Base-by-base conservation (phyloP, 2,329 filamentous ascomycete species). In the Venturia oleaginea region DNA sequence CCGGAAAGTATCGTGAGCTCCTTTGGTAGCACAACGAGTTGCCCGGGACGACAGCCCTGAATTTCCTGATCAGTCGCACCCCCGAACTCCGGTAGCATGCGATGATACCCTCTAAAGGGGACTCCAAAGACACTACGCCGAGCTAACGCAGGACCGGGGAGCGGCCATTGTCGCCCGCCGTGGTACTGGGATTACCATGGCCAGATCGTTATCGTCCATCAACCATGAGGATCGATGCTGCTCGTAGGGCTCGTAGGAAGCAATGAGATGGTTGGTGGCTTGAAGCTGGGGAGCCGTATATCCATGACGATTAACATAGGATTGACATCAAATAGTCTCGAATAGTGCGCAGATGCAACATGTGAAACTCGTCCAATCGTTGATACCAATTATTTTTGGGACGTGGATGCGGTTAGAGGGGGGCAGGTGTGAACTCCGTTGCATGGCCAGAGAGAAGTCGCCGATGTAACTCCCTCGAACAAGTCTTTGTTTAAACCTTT, bases 361-460 rank as follows among this genome's bases (percentile, higher is more conserved):
- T 57, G 51, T 57, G 51, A 57, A 57, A 34, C n/a, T 19, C 27
- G 51, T 34, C 27, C 51, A 57, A 57, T 57, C 51, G 8, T 34
- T 19, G n/a, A 55, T 15, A 55, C 51, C 27, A n/a, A 11, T 8
- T 8, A 15, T 34, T 34, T 57, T 5, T 32, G 19, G 27, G 15
- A 13, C 19, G 8, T 34, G 51, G 30, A 57, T n/a, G 22, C 10
- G 51, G 51, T 57, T 57, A 57, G 51, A 57, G 3, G 19, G 30
- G 1, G 17, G 51, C 4, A 57, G 51, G 51, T 10, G 19, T 27
- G 11, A 19, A 13, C 4, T 19, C 8, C 15, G 2, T 19, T 13
- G 5, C 0, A 15, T 19, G 15, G 4, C 51, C 27, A 22, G 30
- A 34, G 27, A 34, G 30, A 55, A 55, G 27, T 34, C 15, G 27